Conservation (phyloP, 2,329 filamentous ascomycete genomes). For the Dothidotthia symphoricarpi region DNA sequence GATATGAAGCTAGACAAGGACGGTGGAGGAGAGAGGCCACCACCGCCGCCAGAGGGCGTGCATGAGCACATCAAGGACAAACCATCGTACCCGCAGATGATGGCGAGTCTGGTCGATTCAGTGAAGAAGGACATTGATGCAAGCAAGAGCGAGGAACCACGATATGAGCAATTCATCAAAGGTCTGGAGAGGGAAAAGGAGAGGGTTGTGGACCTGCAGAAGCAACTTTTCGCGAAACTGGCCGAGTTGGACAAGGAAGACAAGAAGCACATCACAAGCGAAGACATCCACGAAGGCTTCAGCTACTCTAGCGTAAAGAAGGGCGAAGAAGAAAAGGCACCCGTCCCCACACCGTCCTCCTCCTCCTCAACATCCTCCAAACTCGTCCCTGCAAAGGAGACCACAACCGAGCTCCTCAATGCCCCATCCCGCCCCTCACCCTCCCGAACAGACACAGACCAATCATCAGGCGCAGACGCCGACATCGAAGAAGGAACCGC, state of each 20-base stretch:
- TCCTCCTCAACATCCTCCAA: conserved; percentile 1
- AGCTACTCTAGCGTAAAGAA: conserved; percentile 74
- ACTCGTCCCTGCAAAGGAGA: conserved; percentile 14
- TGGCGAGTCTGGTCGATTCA: conserved; percentile 92
- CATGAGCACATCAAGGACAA: conserved; percentile 71
- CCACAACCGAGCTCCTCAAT: conserved; percentile 70
- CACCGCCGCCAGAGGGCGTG: conserved; percentile 76
- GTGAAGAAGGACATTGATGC: conserved; percentile 84
- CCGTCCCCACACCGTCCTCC: conserved; percentile 26
- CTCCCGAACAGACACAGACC: conserved; percentile 43
- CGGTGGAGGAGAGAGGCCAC: conserved; percentile 53
- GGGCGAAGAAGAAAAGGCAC: conserved; percentile 21
- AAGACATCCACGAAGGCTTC: conserved; percentile 84
- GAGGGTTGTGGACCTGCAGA: conserved; percentile 77
- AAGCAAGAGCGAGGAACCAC: conserved; percentile 60
- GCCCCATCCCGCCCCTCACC: conserved; percentile 50
- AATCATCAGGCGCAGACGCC: conserved; percentile 60
- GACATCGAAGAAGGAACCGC: conserved; percentile 58
- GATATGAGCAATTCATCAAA: conserved; percentile 72
- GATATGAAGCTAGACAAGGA: conserved; percentile 53
- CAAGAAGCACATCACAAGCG: conserved; percentile 87
- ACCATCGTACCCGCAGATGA: conserved; percentile 93
- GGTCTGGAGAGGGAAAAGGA: conserved; percentile 74
- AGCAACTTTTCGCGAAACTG: conserved; percentile 70
- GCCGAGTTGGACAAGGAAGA: conserved; percentile 82